These are phyloP conservation scores for Hortaea werneckii DNA, from an alignment of 2,329 filamentous ascomycete genomes.

Conservation along the genomic window DNA sequence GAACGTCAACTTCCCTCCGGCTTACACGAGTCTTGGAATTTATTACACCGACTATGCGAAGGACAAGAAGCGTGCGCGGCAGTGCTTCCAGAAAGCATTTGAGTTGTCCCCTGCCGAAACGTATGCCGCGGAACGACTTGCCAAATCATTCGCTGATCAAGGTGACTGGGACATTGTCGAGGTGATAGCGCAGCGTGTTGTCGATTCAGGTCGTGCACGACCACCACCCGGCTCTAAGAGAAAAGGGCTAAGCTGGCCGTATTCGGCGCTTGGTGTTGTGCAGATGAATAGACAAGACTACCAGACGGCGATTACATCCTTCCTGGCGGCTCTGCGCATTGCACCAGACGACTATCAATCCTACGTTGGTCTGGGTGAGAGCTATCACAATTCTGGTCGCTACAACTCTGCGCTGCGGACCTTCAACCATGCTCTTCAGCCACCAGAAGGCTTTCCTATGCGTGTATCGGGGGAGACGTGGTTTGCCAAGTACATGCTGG, in stretches of 20 bases:
- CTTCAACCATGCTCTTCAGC: conserved; percentile 70
- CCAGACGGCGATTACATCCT: conserved; percentile 77
- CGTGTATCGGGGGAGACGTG: conserved; percentile 60
- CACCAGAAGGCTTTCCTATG: conserved; percentile 53
- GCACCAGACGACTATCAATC: conserved; percentile 83
- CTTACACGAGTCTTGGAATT: conserved; percentile 81
- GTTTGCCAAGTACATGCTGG: conserved; percentile 96
- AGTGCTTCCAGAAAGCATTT: conserved; percentile 92
- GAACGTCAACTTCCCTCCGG: conserved; percentile 77
- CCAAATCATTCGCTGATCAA: conserved; percentile 75
- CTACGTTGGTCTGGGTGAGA: conserved; percentile 94
- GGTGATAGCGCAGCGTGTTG: conserved; percentile 76
- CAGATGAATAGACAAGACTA: conserved; percentile 93
- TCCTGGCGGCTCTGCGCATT: conserved; percentile 78
- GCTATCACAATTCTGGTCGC: conserved; percentile 85
- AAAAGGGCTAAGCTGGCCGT: conserved; percentile 91
- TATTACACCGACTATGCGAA: conserved; percentile 87
- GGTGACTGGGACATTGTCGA: conserved; percentile 96
- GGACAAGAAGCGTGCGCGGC: conserved; percentile 75
- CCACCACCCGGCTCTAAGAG: conserved; percentile 87
- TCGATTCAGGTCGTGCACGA: conserved; percentile 88
- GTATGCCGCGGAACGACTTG: conserved; percentile 75
- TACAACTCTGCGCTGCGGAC: conserved; percentile 92
- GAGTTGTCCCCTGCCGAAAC: conserved; percentile 84
- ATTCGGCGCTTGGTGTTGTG: conserved; percentile 83